Percentiles rank a stretch among this genome's conserved stretches.
These are phyloP conservation scores for Papiliotrema fonsecae DNA, from an alignment of 1,284 basidiomycete genomes.

Conservation along the genomic window DNA sequence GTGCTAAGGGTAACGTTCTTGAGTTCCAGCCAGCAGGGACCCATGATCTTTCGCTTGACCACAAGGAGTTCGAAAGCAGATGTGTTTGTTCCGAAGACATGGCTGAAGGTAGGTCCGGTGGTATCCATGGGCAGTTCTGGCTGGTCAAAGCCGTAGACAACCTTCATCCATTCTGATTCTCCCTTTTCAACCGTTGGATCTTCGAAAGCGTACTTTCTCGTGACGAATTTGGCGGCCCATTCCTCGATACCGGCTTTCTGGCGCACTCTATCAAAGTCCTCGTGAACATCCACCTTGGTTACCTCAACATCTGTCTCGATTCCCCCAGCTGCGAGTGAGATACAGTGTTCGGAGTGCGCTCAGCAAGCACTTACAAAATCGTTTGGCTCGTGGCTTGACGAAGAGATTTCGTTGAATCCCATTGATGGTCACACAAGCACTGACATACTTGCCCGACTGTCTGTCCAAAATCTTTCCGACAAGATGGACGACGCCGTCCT, in stretches of 20 bases:
- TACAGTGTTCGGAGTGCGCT: not conserved
- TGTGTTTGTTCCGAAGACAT: slow-evolving; percentile 89
- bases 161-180: slow-evolving; percentile 85
- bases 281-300: slow-evolving; percentile 64
- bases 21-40: slow-evolving; percentile 93
- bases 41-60: slow-evolving; percentile 95
- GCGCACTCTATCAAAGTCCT: slow-evolving; percentile 78
- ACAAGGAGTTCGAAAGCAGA: slow-evolving; percentile 93
- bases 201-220: slow-evolving; percentile 90
- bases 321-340: slow-evolving; percentile 46
- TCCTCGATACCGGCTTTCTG: slow-evolving; percentile 69
- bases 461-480: slow-evolving; percentile 84
- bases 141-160: slow-evolving; percentile 76
- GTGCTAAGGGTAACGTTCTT: slow-evolving; percentile 66
- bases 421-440: slow-evolving; percentile 80
- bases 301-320: slow-evolving; percentile 74
- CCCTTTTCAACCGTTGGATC: slow-evolving; percentile 74
- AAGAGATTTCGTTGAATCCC: slow-evolving; percentile 90
- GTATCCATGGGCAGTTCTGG: slow-evolving; percentile 65
- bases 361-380: slow-evolving; percentile 53
- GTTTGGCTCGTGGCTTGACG: slow-evolving; percentile 71
- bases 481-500: slow-evolving; percentile 67
- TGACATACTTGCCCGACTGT: slow-evolving; percentile 64
- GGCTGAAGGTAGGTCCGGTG: slow-evolving; percentile 76
- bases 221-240: slow-evolving; percentile 74